Conservation (phyloP, 176 grass and related monocot species). For the Carex kokanica region DNA sequence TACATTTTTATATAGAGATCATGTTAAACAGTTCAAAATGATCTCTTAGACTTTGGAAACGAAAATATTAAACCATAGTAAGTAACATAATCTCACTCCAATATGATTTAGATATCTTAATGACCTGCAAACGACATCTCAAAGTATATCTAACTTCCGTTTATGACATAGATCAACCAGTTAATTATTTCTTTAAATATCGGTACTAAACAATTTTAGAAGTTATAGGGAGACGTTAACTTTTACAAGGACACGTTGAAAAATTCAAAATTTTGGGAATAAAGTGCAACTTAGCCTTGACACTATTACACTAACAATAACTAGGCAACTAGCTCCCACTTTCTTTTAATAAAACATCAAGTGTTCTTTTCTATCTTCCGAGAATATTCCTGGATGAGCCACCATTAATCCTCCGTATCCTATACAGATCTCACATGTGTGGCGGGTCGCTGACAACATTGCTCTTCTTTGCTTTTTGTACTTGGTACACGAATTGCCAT, state of each 20-base stretch:
- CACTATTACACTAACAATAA: not conserved
- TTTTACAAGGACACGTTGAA: not conserved
- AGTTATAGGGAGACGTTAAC: not conserved
- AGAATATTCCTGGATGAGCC: slow-evolving; percentile 7
- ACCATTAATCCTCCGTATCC: not conserved
- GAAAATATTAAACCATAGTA: too few species aligned
- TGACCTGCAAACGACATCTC: not conserved
- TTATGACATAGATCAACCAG: not conserved
- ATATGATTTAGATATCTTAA: not conserved
- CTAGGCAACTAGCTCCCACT: not conserved
- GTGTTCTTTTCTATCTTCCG: not conserved
- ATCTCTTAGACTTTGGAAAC: too few species aligned
- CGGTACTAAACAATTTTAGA: not conserved
- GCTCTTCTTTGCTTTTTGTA: not conserved
- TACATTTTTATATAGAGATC: too few species aligned
- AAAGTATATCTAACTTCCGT: not conserved
- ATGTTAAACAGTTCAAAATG: too few species aligned
- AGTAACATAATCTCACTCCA: too few species aligned
- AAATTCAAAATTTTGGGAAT: not conserved
- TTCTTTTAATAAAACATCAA: not conserved
- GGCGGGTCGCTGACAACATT: not conserved
- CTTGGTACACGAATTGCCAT: not conserved
- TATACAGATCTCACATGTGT: not conserved
- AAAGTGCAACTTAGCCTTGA: slow-evolving; percentile 3
- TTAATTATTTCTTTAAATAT: too few species aligned